A percentile compares a stretch with the other conserved stretches of the same genome.
phyloP scores from a whole-genome alignment of 2,329 filamentous ascomycete genomes.

The Huntiella decipiens region DNA sequence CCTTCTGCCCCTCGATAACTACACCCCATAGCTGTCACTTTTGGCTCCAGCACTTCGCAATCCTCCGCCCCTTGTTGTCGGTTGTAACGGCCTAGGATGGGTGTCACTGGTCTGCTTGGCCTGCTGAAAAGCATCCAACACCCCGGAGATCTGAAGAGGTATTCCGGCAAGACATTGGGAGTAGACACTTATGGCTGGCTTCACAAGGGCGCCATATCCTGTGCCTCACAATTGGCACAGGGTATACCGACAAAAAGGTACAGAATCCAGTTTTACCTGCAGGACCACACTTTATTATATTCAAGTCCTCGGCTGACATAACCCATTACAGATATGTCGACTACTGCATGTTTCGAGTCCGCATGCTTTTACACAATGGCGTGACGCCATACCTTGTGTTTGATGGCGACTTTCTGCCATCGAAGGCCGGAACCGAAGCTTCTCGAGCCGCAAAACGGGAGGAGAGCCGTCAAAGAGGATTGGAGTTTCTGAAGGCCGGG shows the following conservation, averaged over 20 bases:
- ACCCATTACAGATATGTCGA: conserved; percentile 52
- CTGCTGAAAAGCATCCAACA: conserved; percentile 93
- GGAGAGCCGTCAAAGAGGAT: conserved; percentile 54
- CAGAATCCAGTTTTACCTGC: conserved; percentile 14
- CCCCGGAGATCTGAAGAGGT: conserved; percentile 70
- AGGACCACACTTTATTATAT: not conserved
- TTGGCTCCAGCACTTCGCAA: too few species aligned
- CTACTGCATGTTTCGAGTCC: conserved; percentile 74
- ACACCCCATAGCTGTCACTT: too few species aligned
- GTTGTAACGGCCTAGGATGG: conserved; percentile 9
- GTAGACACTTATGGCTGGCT: conserved; percentile 98
- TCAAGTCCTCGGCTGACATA: conserved; percentile 4
- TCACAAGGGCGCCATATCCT: conserved; percentile 77
- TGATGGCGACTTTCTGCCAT: conserved; percentile 85
- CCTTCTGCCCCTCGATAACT: too few species aligned
- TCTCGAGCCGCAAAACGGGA: conserved; percentile 57
- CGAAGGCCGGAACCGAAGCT: conserved; percentile 74
- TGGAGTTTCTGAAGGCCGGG: conserved; percentile 66
- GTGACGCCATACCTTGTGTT: conserved; percentile 92
- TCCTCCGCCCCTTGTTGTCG: too few species aligned
- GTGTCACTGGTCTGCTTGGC: conserved; percentile 40
- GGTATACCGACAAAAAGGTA: conserved; percentile 78
- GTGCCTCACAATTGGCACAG: conserved; percentile 76
- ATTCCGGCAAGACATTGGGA: conserved; percentile 71
- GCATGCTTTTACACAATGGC: conserved; percentile 86